Percentiles rank a stretch among this genome's conserved stretches.
These are phyloP conservation scores for Hypoxylon sp. DNA, from an alignment of 2,329 filamentous ascomycete species.

Conservation along the genomic window DNA sequence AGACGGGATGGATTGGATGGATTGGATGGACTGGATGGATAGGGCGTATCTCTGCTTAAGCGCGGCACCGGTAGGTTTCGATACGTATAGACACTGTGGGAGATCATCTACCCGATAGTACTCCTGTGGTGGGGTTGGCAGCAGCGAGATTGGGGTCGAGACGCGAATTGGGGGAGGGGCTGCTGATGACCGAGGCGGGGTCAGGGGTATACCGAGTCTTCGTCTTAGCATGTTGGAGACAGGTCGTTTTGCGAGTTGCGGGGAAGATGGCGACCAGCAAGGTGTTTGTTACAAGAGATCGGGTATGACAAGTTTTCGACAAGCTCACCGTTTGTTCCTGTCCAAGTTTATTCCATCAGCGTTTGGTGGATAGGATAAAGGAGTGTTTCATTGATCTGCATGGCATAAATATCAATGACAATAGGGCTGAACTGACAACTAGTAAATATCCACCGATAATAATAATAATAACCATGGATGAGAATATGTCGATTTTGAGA, in stretches of 20 bases:
- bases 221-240: conserved; percentile 21
- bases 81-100: conserved; percentile 13
- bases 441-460: not conserved
- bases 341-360: conserved; percentile 5
- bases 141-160: conserved; percentile 9
- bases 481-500: too few relatives aligned
- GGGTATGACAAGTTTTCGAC: not conserved
- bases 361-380: too few relatives aligned
- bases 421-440: conserved; percentile 14
- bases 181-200: conserved; percentile 23
- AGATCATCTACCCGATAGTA: conserved; percentile 25
- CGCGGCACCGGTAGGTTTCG: conserved; percentile 17
- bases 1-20: conserved; percentile 9
- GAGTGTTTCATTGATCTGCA: too few relatives aligned
- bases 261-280: too few relatives aligned
- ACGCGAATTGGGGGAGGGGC: conserved; percentile 19
- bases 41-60: conserved; percentile 1
- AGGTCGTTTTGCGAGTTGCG: too few relatives aligned
- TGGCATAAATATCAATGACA: too few relatives aligned
- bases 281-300: conserved; percentile 4
- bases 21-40: not conserved
- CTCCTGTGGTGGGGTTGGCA: conserved; percentile 19
- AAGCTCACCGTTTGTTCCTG: not conserved
- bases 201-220: conserved; percentile 8
- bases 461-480: too few relatives aligned